Evolutionary conservation across 306 rosid genomes (phyloP).

Genomic region (Prunus mume): DNA sequence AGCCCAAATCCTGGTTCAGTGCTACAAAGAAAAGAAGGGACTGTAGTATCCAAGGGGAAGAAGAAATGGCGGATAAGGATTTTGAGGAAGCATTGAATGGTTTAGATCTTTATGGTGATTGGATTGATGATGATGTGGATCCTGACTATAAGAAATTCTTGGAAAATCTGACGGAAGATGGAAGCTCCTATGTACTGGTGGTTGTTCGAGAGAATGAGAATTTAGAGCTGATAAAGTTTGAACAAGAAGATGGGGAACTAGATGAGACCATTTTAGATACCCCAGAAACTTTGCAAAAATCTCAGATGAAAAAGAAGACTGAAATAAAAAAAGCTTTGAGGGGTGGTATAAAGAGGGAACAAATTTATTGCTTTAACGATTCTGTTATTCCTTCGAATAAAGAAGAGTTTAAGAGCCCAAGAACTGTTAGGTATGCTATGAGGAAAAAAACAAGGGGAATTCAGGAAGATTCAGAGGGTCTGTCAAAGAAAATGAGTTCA

Average conservation of each 20-base stretch:
- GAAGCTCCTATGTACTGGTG: conserved; percentile 29
- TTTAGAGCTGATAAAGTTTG: conserved; percentile 24
- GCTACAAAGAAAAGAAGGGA: background rate
- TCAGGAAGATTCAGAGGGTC: background rate
- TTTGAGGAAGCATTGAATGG: background rate
- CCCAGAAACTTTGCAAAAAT: background rate
- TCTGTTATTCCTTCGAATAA: background rate
- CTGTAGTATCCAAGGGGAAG: conserved; percentile 4
- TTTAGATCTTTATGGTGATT: background rate
- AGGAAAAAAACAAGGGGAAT: background rate
- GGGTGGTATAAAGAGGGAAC: background rate
- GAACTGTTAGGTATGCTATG: background rate
- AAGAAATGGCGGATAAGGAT: background rate
- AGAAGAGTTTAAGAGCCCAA: conserved; percentile 2
- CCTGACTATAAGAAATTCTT: conserved; percentile 30
- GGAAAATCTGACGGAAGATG: conserved; percentile 31
- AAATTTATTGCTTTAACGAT: background rate
- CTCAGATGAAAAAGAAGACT: conserved; percentile 11
- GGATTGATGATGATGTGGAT: conserved; percentile 10
- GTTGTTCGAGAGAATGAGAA: conserved; percentile 13
- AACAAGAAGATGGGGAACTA: conserved; percentile 14
- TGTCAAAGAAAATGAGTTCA: background rate
- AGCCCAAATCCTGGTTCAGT: background rate
- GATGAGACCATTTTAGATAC: conserved; percentile 4
- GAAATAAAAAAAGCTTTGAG: conserved; percentile 2